Base-by-base conservation (phyloP, 2,329 filamentous ascomycete species). In the Colletotrichum euphorbiae region DNA sequence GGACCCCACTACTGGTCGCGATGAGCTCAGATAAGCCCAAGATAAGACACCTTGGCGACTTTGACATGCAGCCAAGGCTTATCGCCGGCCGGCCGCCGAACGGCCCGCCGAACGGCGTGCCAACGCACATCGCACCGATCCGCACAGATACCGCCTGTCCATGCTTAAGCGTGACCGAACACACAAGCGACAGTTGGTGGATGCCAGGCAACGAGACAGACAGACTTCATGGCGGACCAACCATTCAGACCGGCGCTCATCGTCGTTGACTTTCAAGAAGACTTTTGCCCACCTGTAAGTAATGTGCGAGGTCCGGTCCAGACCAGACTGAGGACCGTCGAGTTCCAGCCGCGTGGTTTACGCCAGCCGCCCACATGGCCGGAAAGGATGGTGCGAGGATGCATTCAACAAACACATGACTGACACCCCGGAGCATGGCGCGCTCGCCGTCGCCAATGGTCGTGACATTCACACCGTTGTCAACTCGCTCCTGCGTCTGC, bases 231-330 rank as follows among this genome's bases (percentile, higher is more conserved):
- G 75, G 45, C 69, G 5, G 69, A 62, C 61, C 57, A 69, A 21
- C 50, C 68, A 4, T 86, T 85, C 69, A 80, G 75, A 56, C 84
- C 87, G 3, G 86, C 86, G 2, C 80, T 89, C 24, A 80, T 97
- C 54, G 86, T 97, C 11, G 91, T 97, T 60, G 94, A 98, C 79
- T 85, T 97, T 75, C 96, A 98, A 80, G 91, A 98, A 79, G 95
- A 98, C 82, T 98, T 98, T 79, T 97, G 93, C 78, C 92, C 93
- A 67, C 94, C 94, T 12, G 93, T 96, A 81, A 81, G 90, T 81
- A 43, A 40, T 6, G 28, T 4, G 6, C 15, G 36, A 38, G 36
- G 13, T 38, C 36, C 13, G 36, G 13, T 38, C 36, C 13, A 15
- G 36, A 15, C 36, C 4, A 38, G 36, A 15, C 36, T 15, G 9